These are phyloP conservation scores for Coniochaeta hoffmannii DNA, from an alignment of 2,329 filamentous ascomycete species.

Conservation along the genomic window DNA sequence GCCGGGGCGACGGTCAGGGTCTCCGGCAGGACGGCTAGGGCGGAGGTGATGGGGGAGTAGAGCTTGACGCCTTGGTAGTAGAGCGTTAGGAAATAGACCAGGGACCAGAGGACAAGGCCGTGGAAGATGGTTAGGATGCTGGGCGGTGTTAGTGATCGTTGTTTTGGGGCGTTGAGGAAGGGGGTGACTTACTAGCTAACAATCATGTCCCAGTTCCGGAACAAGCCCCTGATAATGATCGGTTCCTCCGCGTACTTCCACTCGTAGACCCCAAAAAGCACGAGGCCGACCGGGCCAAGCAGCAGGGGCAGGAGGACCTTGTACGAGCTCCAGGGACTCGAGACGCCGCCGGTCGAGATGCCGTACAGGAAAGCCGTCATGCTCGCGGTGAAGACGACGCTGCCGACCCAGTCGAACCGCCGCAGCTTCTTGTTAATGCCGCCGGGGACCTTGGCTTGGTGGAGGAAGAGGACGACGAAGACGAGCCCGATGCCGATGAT, in stretches of 20 bases:
- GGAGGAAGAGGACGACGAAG: conserved; percentile 42
- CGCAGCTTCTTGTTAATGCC: conserved; percentile 39
- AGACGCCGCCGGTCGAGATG: conserved; percentile 57
- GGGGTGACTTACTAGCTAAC: conserved; percentile 14
- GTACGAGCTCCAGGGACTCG: conserved; percentile 58
- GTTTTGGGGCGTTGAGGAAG: background rate
- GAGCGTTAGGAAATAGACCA: conserved; percentile 40
- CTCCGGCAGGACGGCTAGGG: conserved; percentile 50
- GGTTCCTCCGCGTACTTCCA: conserved; percentile 40
- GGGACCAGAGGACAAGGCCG: conserved; percentile 46
- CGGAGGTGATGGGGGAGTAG: conserved; percentile 44
- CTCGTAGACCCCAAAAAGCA: conserved; percentile 48
- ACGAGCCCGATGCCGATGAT: conserved; percentile 41
- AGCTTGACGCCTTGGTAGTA: conserved; percentile 45
- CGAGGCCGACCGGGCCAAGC: conserved; percentile 43
- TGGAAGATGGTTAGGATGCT: conserved; percentile 45
- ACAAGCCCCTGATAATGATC: conserved; percentile 35
- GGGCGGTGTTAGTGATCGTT: background rate
- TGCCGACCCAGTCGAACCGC: conserved; percentile 57
- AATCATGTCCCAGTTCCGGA: conserved; percentile 39
- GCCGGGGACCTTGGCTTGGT: conserved; percentile 38
- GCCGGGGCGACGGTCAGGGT: conserved; percentile 58
- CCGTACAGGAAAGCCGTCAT: conserved; percentile 54
- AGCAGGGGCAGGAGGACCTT: conserved; percentile 54
- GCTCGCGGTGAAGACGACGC: conserved; percentile 51